phyloP scores from a whole-genome alignment of 345 rosid species.

The Citrus medica region DNA sequence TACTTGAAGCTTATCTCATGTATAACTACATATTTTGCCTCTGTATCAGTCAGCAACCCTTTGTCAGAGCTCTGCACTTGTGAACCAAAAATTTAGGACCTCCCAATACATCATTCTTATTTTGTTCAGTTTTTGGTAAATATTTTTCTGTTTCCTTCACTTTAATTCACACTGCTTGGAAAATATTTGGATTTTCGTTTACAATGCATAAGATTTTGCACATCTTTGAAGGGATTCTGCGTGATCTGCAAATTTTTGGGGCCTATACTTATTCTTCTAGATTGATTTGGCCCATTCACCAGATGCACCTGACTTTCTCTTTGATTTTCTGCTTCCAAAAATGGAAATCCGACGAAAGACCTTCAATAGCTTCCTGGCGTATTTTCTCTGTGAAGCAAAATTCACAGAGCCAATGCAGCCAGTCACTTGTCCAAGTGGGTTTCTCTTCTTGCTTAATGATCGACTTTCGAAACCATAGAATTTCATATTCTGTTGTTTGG shows the following conservation, averaged over 20 bases:
- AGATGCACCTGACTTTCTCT: constrained; percentile 29
- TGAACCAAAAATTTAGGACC: not conserved
- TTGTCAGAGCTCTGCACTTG: not conserved
- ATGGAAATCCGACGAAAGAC: constrained; percentile 33
- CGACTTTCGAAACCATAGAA: constrained; percentile 31
- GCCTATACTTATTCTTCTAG: constrained; percentile 7
- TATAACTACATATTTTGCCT: not conserved
- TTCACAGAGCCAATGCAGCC: constrained; percentile 56
- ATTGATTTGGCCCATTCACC: constrained; percentile 14
- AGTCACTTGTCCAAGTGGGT: constrained; percentile 45
- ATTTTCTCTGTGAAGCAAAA: constrained; percentile 56
- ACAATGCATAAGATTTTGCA: not conserved
- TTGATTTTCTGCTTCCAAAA: constrained; percentile 47
- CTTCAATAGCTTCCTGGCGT: constrained; percentile 39
- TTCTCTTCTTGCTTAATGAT: constrained; percentile 50
- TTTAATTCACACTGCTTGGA: not conserved
- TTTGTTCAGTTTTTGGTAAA: not conserved
- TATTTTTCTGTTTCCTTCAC: not conserved
- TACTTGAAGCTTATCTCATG: not conserved
- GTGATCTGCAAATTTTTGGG: constrained; percentile 8
- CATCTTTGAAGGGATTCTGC: not conserved
- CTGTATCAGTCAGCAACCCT: not conserved
- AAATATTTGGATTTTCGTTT: not conserved
- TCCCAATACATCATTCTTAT: not conserved
- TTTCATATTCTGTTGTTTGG: constrained; percentile 26